Conservation (phyloP, 2,329 filamentous ascomycete genomes). For the Aureobasidium sp. region DNA sequence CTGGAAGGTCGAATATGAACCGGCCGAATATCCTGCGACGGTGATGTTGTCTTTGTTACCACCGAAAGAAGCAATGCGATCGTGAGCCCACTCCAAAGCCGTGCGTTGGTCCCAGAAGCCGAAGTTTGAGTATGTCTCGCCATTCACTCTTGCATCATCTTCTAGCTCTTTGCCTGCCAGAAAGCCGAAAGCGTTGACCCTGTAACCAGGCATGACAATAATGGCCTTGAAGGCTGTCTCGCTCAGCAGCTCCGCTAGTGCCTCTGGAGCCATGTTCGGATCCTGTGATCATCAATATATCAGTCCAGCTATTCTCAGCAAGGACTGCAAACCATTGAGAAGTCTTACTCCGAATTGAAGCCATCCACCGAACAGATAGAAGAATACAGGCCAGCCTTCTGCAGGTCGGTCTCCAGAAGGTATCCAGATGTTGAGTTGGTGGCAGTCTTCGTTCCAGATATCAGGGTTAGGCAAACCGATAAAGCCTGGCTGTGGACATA, state of each 20-base stretch:
- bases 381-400: constrained; percentile 49
- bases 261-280: constrained; percentile 36
- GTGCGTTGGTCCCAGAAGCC: constrained; percentile 52
- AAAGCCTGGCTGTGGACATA: constrained; percentile 45
- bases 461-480: constrained; percentile 15
- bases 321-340: no score
- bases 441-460: constrained; percentile 45
- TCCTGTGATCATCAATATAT: constrained; percentile 14
- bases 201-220: constrained; percentile 48
- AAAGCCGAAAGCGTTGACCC: constrained; percentile 50
- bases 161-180: constrained; percentile 42
- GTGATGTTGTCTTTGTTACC: constrained; percentile 45
- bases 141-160: constrained; percentile 31
- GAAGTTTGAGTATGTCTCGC: constrained; percentile 39
- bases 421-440: constrained; percentile 49
- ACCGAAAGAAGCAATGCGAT: constrained; percentile 44
- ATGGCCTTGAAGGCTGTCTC: constrained; percentile 44
- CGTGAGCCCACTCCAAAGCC: constrained; percentile 48
- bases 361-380: constrained; percentile 51
- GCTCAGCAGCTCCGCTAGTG: constrained; percentile 38
- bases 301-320: background rate
- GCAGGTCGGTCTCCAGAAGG: constrained; percentile 39
- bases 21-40: constrained; percentile 49
- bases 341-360: constrained; percentile 42
- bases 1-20: constrained; percentile 47